phyloP scores from a whole-genome alignment of 2,329 filamentous ascomycete genomes.

The Nannizzia gypsea region DNA sequence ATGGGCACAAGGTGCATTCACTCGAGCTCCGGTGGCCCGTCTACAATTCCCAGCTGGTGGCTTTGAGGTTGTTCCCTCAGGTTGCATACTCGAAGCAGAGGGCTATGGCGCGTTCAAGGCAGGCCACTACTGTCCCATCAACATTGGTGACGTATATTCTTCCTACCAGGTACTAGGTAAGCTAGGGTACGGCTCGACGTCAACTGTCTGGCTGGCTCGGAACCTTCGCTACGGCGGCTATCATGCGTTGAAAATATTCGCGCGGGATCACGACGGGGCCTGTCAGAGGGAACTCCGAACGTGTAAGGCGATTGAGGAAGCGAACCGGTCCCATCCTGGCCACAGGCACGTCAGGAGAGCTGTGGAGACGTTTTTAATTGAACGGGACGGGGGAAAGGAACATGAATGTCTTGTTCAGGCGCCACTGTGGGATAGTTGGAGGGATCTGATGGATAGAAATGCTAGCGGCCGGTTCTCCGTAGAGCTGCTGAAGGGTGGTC shows the following conservation, averaged over 20 bases:
- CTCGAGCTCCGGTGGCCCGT: slow-evolving; percentile 5
- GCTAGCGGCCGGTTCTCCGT: slow-evolving; percentile 16
- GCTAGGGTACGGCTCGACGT: slow-evolving; percentile 22
- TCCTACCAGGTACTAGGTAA: slow-evolving; percentile 23
- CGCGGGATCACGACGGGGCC: slow-evolving; percentile 12
- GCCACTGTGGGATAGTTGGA: slow-evolving; percentile 22
- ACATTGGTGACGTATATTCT: slow-evolving; percentile 22
- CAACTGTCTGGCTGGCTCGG: slow-evolving; percentile 23
- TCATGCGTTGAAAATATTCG: slow-evolving; percentile 19
- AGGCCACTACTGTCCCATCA: slow-evolving; percentile 22
- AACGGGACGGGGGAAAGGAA: slow-evolving; percentile 14
- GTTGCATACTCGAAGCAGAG: slow-evolving; percentile 20
- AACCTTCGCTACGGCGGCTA: slow-evolving; percentile 21
- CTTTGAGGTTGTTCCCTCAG: slow-evolving; percentile 14
- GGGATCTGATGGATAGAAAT: slow-evolving; percentile 23
- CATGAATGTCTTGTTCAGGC: slow-evolving; percentile 24
- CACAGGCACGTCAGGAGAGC: slow-evolving; percentile 21
- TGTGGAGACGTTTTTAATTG: slow-evolving; percentile 24
- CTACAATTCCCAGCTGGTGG: slow-evolving; percentile 16
- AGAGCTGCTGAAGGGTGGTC: slow-evolving; percentile 5
- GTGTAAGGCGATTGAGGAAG: slow-evolving; percentile 20
- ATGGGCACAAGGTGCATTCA: neutral
- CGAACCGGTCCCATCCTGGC: slow-evolving; percentile 20
- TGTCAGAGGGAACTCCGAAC: slow-evolving; percentile 20
- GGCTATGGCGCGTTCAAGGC: slow-evolving; percentile 18